phyloP scores from a whole-genome alignment of 139 green algal genomes.

The Microglena sp. region DNA sequence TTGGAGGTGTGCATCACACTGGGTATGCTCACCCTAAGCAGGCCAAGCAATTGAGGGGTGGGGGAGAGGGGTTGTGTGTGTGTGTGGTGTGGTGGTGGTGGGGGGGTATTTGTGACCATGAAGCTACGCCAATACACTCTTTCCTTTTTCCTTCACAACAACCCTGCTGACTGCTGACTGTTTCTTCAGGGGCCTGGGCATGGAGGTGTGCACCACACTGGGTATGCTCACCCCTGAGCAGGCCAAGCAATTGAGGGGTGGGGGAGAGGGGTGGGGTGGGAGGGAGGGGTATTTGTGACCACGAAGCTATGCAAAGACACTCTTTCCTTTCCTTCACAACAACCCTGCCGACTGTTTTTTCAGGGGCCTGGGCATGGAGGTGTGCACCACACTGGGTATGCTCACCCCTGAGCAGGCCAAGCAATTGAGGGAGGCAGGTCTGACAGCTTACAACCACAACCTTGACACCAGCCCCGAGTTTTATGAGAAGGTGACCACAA shows the following conservation, averaged over 20 bases:
- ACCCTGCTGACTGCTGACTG: not conserved
- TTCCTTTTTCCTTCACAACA: not conserved
- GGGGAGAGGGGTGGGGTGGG: too few species aligned
- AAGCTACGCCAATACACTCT: too few species aligned
- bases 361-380: constrained; percentile 71
- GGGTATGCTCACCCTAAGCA: constrained; percentile 76
- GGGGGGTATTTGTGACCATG: not conserved
- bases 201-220: constrained; percentile 86
- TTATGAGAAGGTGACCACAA: constrained; percentile 49
- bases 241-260: constrained; percentile 75
- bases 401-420: constrained; percentile 65
- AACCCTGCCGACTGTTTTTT: constrained; percentile 1
- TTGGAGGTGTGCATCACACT: constrained; percentile 90
- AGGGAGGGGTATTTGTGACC: not conserved
- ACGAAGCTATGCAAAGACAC: too few species aligned
- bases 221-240: constrained; percentile 76
- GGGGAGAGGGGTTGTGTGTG: too few species aligned
- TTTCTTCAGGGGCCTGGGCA: constrained; percentile 37
- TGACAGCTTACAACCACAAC: constrained; percentile 99
- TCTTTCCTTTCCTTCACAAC: not conserved
- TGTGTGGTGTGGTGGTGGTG: not conserved
- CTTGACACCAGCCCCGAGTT: constrained; percentile 93
- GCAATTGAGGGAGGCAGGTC: constrained; percentile 78
- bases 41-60: constrained; percentile 71
- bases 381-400: constrained; percentile 86